Evolutionary conservation across 495 filamentous ascomycete genomes (phyloP).

Genomic region (Penicillium soppii): DNA sequence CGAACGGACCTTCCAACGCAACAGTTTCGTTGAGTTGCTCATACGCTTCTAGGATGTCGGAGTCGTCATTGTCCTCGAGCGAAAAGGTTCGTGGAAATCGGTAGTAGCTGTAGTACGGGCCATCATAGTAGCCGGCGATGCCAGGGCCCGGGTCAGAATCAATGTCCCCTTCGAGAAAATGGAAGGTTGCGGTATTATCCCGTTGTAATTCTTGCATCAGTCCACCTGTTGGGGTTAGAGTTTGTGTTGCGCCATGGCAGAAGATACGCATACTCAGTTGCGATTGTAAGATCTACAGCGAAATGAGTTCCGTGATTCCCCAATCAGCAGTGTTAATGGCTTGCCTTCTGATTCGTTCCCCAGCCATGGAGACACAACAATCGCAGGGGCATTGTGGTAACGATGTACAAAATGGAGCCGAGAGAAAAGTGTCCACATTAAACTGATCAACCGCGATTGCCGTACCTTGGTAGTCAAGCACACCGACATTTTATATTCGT

Average conservation of each 20-base stretch:
- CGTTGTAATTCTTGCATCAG: slow-evolving; percentile 28
- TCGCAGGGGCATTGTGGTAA: slow-evolving; percentile 22
- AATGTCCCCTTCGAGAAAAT: slow-evolving; percentile 33
- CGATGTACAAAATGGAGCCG: not conserved
- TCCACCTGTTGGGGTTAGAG: slow-evolving; percentile 15
- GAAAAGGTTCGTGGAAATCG: slow-evolving; percentile 29
- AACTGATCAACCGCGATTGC: not conserved
- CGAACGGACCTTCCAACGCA: slow-evolving; percentile 37
- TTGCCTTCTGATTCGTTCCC: slow-evolving; percentile 32
- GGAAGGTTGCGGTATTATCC: slow-evolving; percentile 34
- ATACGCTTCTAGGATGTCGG: slow-evolving; percentile 29
- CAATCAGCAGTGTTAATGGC: not conserved
- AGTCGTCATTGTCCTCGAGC: slow-evolving; percentile 20
- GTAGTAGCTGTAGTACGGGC: slow-evolving; percentile 39
- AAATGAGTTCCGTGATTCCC: not conserved
- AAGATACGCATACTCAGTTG: slow-evolving; percentile 23
- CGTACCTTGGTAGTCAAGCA: not conserved
- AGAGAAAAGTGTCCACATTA: not conserved
- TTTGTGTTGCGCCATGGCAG: not conserved
- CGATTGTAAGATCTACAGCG: slow-evolving; percentile 25
- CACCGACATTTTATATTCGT: slow-evolving; percentile 12
- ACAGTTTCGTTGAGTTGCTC: slow-evolving; percentile 30
- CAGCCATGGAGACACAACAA: slow-evolving; percentile 34
- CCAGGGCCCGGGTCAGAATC: slow-evolving; percentile 33
- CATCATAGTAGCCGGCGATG: slow-evolving; percentile 33